Conservation (phyloP, 1,139 yeast genomes). For the Yamadazyma diospyri region DNA sequence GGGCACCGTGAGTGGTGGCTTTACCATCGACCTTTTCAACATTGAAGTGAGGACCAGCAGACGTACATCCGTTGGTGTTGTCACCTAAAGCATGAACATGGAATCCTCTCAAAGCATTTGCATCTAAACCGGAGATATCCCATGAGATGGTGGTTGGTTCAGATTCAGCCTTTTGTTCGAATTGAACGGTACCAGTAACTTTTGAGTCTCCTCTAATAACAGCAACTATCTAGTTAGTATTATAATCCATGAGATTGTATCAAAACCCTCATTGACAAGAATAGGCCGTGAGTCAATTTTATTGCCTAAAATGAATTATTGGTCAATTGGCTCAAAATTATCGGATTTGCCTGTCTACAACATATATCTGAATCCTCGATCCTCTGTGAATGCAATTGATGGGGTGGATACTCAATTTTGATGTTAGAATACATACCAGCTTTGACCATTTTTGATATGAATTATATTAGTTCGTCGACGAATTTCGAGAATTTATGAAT, state of each 20-base stretch:
- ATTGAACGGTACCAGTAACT: conserved; percentile 80
- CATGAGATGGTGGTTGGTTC: conserved; percentile 84
- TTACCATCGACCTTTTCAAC: conserved; percentile 35
- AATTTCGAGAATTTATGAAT: conserved; percentile 1
- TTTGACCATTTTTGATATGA: conserved; percentile 25
- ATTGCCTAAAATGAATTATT: conserved; percentile 4
- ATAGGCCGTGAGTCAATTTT: conserved; percentile 8
- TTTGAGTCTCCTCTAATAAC: conserved; percentile 92
- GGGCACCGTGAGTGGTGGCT: conserved; percentile 91
- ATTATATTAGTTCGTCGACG: conserved; percentile 1
- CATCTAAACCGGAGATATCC: conserved; percentile 83
- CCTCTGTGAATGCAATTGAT: no score
- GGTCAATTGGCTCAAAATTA: conserved; percentile 5
- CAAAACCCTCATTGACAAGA: no score
- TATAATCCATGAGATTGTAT: no score
- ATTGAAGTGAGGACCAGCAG: conserved; percentile 99
- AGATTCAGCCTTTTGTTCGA: conserved; percentile 75
- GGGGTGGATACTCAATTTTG: no score
- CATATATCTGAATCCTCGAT: no score
- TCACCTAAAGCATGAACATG: conserved; percentile 98
- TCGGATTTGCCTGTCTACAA: no score
- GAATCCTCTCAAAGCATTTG: conserved; percentile 93
- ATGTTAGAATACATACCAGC: conserved; percentile 31
- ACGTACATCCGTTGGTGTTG: conserved; percentile 97
- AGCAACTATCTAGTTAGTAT: conserved; percentile 57